phyloP scores from a whole-genome alignment of 148 eudicot genomes.

The Rhododendron vialii region DNA sequence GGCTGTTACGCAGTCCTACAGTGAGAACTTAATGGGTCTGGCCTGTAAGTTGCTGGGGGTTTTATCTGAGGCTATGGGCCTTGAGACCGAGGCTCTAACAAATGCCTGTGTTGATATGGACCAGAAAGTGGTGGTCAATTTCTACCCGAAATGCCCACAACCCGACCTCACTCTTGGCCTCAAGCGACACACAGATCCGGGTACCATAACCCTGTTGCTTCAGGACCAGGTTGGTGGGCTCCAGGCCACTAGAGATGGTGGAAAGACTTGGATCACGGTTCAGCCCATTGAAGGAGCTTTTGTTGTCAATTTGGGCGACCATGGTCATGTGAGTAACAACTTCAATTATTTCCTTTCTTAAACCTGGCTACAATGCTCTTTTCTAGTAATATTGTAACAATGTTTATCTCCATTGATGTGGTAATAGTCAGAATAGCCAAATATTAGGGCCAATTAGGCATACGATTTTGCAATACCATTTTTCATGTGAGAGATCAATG shows the following conservation, averaged over 20 bases:
- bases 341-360: slow-evolving; percentile 14
- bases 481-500: neutral
- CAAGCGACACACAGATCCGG: slow-evolving; percentile 94
- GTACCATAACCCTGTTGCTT: slow-evolving; percentile 80
- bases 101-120: slow-evolving; percentile 95
- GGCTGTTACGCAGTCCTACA: slow-evolving; percentile 55
- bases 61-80: slow-evolving; percentile 84
- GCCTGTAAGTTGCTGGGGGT: slow-evolving; percentile 77
- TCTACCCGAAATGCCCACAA: slow-evolving; percentile 86
- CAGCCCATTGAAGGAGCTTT: slow-evolving; percentile 87
- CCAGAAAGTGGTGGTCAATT: slow-evolving; percentile 88
- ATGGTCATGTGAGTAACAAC: slow-evolving; percentile 49
- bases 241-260: slow-evolving; percentile 90
- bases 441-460: neutral
- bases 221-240: slow-evolving; percentile 94
- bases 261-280: slow-evolving; percentile 92
- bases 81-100: slow-evolving; percentile 70
- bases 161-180: slow-evolving; percentile 90
- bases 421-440: neutral
- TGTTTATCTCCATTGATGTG: neutral
- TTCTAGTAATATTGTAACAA: neutral
- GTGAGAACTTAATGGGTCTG: slow-evolving; percentile 66
- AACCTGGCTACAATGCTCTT: neutral
- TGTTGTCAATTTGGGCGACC: slow-evolving; percentile 90
- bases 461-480: neutral